Conservation (phyloP, 805 yeast species). For the Candida arabinofermentans region DNA sequence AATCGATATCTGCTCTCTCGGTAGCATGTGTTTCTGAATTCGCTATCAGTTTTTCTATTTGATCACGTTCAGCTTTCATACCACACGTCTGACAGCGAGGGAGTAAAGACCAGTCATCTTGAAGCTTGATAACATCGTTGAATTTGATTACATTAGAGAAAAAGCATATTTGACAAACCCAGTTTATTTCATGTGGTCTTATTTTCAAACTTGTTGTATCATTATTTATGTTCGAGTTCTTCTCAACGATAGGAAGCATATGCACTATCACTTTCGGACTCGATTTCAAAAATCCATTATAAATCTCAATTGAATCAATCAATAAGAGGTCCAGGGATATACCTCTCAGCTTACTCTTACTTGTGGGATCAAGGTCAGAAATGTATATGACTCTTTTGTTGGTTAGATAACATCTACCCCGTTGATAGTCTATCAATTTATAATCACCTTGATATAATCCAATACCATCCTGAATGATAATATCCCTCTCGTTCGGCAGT, state of each 20-base stretch:
- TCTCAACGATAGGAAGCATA: constrained; percentile 7
- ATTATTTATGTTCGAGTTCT: not conserved
- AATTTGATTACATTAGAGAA: constrained; percentile 48
- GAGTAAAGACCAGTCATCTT: constrained; percentile 12
- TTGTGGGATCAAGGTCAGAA: constrained; percentile 23
- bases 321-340: constrained; percentile 14
- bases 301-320: constrained; percentile 23
- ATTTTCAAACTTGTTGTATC: not conserved
- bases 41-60: constrained; percentile 26
- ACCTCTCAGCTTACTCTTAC: not conserved
- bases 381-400: constrained; percentile 69
- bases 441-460: constrained; percentile 79
- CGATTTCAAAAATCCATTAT: constrained; percentile 61
- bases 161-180: constrained; percentile 93
- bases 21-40: not conserved
- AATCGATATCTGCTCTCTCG: constrained; percentile 8
- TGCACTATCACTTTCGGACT: constrained; percentile 65
- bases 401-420: constrained; percentile 78
- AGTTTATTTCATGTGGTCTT: constrained; percentile 31
- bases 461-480: constrained; percentile 48
- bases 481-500: constrained; percentile 40
- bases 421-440: constrained; percentile 60
- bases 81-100: constrained; percentile 65
- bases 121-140: constrained; percentile 12
- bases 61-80: constrained; percentile 38